These are phyloP conservation scores for Brassica napus DNA, from an alignment of 345 rosid species.

Conservation along the genomic window Da-Ae NC_063450.1:32773501-32774000, in stretches of 20 bases:
- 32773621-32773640: no score
- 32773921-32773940: no score
- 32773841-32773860: neutral
- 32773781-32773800: neutral
- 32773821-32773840: neutral
- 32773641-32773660: no score
- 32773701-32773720: neutral
- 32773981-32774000: no score
- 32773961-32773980: no score
- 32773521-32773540: neutral
- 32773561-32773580: neutral
- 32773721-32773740: neutral
- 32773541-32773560: neutral
- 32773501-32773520: neutral
- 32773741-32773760: neutral
- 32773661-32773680: no score
- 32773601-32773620: no score
- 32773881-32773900: no score
- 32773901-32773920: no score
- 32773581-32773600: neutral
- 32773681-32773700: no score
- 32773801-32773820: neutral
- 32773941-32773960: no score
- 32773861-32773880: no score
- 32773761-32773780: neutral